Evolutionary conservation across 805 yeast species (phyloP).

Genomic region (Ogataea salicorniae): DNA sequence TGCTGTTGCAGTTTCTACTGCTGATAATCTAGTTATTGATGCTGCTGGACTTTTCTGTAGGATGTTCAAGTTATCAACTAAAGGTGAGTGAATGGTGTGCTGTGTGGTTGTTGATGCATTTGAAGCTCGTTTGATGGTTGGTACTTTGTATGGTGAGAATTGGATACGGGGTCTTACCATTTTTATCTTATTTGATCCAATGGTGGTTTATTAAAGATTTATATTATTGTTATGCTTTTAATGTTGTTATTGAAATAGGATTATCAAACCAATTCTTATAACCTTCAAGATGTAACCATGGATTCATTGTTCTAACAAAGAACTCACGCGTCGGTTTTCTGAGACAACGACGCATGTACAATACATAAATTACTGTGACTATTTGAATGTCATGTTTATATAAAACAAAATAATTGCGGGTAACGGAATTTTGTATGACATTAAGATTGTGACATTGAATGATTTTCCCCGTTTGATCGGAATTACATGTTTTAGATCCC

Average conservation of each 20-base stretch:
- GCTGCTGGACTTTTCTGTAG: constrained; percentile 1
- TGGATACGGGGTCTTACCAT: constrained; percentile 20
- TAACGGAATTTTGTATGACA: background rate
- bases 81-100: no score
- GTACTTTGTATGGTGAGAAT: constrained; percentile 19
- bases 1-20: background rate
- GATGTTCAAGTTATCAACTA: constrained; percentile 6
- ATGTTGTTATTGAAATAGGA: no score
- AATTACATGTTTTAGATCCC: background rate
- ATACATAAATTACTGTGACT: no score
- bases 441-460: background rate
- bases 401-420: background rate
- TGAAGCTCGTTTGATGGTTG: constrained; percentile 4
- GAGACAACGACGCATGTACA: no score
- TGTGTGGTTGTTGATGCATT: no score
- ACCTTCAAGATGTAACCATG: no score
- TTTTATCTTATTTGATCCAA: background rate
- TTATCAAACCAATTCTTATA: no score
- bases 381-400: no score
- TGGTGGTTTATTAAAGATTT: background rate
- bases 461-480: background rate
- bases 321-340: no score
- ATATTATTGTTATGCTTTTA: background rate
- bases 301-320: no score
- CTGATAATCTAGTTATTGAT: background rate